Percentiles rank a stretch among this genome's conserved stretches.
Evolutionary conservation across 2,329 filamentous ascomycete species (phyloP).

Genomic region (Thielaviopsis musarum): DNA sequence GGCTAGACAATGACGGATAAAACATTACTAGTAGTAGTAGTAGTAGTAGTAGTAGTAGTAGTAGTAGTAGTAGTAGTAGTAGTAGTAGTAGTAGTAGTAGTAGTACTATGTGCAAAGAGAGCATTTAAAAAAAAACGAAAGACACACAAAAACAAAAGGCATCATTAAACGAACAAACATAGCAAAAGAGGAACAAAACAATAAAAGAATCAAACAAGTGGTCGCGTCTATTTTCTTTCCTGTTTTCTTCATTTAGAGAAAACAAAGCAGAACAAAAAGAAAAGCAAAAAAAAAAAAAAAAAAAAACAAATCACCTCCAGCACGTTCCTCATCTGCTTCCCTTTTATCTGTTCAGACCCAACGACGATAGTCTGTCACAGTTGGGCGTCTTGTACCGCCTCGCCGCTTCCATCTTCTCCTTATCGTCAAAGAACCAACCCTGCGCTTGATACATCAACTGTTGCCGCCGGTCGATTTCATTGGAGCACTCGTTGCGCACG

Average conservation of each 20-base stretch:
- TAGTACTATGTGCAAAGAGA: background rate
- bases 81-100: too few species aligned
- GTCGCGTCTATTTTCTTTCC: too few species aligned
- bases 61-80: too few species aligned
- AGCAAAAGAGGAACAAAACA: too few species aligned
- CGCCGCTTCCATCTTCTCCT: constrained; percentile 61
- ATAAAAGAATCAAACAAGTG: too few species aligned
- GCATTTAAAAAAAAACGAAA: background rate
- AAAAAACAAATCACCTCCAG: too few species aligned
- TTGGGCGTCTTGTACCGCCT: constrained; percentile 32
- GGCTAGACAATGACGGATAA: background rate
- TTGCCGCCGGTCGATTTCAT: constrained; percentile 48
- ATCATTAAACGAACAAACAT: too few species aligned
- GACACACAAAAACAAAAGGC: background rate
- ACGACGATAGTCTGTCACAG: constrained; percentile 32
- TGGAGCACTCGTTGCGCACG: constrained; percentile 55
- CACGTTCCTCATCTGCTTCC: background rate
- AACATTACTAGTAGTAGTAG: background rate
- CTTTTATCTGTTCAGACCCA: constrained; percentile 19
- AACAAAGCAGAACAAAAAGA: background rate
- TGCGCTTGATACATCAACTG: constrained; percentile 60
- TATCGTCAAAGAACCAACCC: constrained; percentile 75
- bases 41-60: too few species aligned
- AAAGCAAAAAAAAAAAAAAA: background rate
- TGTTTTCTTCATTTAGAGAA: too few species aligned